phyloP scores from a whole-genome alignment of 1,284 basidiomycete genomes.

The Entoloma clypeatum region DNA sequence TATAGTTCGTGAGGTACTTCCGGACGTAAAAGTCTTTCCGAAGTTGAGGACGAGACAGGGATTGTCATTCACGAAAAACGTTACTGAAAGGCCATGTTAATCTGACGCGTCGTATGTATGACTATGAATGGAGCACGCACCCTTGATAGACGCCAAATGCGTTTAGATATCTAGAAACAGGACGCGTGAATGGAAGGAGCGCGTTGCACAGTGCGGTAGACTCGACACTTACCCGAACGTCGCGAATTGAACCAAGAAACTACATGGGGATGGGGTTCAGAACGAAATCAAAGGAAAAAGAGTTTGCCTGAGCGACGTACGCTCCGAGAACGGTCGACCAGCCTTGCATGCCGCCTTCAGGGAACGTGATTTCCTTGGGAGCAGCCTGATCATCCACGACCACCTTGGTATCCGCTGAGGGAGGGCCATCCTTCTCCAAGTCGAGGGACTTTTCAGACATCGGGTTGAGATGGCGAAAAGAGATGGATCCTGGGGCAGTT shows the following conservation, averaged over 20 bases:
- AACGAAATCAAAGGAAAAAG: not conserved
- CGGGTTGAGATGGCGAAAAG: too few species aligned
- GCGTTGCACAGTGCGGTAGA: not conserved
- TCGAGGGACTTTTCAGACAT: too few species aligned
- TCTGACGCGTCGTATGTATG: not conserved
- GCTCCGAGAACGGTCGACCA: conserved; percentile 19
- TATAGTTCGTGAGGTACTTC: conserved; percentile 12
- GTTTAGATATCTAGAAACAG: conserved; percentile 15
- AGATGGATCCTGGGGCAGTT: too few species aligned
- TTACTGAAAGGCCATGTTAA: not conserved
- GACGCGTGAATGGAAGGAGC: not conserved
- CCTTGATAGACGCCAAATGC: conserved; percentile 22
- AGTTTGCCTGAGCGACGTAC: conserved; percentile 8
- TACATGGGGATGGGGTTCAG: not conserved
- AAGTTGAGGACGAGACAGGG: not conserved
- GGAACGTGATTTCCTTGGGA: too few species aligned
- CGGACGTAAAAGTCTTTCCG: conserved; percentile 13
- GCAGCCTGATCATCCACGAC: too few species aligned
- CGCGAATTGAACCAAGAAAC: conserved; percentile 13
- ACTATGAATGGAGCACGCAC: conserved; percentile 7
- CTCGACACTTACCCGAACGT: conserved; percentile 18
- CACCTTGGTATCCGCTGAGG: too few species aligned
- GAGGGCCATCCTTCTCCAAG: too few species aligned
- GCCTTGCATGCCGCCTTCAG: conserved; percentile 17
- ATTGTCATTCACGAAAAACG: not conserved